Conservation (phyloP, 2,329 filamentous ascomycete species). For the Nemania sp. region DNA sequence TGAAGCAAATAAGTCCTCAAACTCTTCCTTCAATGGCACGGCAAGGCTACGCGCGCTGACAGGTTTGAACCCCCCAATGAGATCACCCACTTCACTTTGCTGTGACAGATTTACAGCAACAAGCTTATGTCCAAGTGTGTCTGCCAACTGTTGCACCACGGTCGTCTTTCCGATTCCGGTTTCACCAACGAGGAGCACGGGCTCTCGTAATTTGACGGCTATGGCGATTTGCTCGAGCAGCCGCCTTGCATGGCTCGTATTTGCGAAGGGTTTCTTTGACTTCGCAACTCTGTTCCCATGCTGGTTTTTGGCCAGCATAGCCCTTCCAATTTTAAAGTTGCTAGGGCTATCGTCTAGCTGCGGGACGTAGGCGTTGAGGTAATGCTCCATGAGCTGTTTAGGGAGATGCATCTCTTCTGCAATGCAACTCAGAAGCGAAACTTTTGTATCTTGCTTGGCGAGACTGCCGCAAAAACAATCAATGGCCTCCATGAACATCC, state of each 20-base stretch:
- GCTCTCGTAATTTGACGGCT: slow-evolving; percentile 82
- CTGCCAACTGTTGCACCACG: slow-evolving; percentile 88
- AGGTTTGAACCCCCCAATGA: slow-evolving; percentile 95
- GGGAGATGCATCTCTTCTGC: slow-evolving; percentile 88
- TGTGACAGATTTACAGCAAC: slow-evolving; percentile 96
- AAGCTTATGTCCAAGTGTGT: slow-evolving; percentile 81
- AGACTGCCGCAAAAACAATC: slow-evolving; percentile 90
- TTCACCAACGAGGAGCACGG: slow-evolving; percentile 93
- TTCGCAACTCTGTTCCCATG: slow-evolving; percentile 54
- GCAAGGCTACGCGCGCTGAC: slow-evolving; percentile 88
- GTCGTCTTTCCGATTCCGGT: slow-evolving; percentile 99
- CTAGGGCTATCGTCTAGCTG: slow-evolving; percentile 65
- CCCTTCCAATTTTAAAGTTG: slow-evolving; percentile 68
- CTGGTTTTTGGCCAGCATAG: slow-evolving; percentile 63
- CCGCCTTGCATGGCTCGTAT: slow-evolving; percentile 81
- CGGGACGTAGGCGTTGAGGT: slow-evolving; percentile 74
- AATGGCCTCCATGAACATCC: slow-evolving; percentile 90
- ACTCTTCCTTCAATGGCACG: slow-evolving; percentile 89
- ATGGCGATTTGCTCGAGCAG: slow-evolving; percentile 88
- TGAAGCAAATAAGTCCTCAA: slow-evolving; percentile 83
- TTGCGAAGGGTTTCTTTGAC: slow-evolving; percentile 76
- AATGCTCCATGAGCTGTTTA: slow-evolving; percentile 78
- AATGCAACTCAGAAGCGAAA: slow-evolving; percentile 68
- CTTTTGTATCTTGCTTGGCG: slow-evolving; percentile 65
- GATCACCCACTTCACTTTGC: slow-evolving; percentile 95